A percentile compares a stretch with the other conserved stretches of the same genome.
These are phyloP conservation scores for Phytopythium oedochilum DNA, from an alignment of 352 stramenopile species.

Conservation along the genomic window DNA sequence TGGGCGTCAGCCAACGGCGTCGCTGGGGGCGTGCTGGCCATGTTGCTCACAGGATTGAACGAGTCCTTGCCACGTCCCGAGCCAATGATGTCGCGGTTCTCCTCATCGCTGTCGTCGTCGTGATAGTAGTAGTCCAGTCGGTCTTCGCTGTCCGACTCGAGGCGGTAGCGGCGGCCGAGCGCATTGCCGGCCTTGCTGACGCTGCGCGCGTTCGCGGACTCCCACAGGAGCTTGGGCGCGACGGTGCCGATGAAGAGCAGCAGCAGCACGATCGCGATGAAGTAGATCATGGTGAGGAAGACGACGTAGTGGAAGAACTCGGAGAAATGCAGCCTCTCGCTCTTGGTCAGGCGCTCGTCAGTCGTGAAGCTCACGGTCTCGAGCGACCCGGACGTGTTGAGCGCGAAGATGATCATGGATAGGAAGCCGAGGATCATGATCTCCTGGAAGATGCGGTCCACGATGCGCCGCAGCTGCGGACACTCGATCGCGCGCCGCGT, in stretches of 20 bases:
- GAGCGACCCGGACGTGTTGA: conserved; percentile 79
- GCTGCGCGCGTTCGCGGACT: conserved; percentile 23
- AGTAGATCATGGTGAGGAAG: conserved; percentile 89
- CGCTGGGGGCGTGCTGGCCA: not conserved
- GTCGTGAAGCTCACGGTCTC: conserved; percentile 44
- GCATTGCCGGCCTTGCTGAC: not conserved
- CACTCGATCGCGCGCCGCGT: conserved; percentile 57
- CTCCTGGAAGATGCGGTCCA: conserved; percentile 85
- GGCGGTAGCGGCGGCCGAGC: conserved; percentile 11
- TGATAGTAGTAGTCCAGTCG: conserved; percentile 13
- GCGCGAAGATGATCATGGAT: conserved; percentile 85
- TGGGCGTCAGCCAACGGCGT: not conserved
- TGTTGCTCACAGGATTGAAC: not conserved
- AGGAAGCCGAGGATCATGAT: conserved; percentile 88
- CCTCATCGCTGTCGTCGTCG: conserved; percentile 12
- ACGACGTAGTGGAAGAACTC: conserved; percentile 91
- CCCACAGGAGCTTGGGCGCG: conserved; percentile 75
- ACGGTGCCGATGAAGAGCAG: conserved; percentile 83
- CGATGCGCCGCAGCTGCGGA: conserved; percentile 76
- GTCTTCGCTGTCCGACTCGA: conserved; percentile 17
- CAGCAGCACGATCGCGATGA: conserved; percentile 81
- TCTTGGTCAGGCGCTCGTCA: conserved; percentile 35
- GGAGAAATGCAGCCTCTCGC: conserved; percentile 81
- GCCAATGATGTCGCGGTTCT: not conserved
- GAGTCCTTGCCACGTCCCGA: not conserved